Percentiles rank a stretch among this genome's conserved stretches.
Evolutionary conservation across 345 rosid genomes (phyloP).

Genomic region (Jatropha curcas): DNA sequence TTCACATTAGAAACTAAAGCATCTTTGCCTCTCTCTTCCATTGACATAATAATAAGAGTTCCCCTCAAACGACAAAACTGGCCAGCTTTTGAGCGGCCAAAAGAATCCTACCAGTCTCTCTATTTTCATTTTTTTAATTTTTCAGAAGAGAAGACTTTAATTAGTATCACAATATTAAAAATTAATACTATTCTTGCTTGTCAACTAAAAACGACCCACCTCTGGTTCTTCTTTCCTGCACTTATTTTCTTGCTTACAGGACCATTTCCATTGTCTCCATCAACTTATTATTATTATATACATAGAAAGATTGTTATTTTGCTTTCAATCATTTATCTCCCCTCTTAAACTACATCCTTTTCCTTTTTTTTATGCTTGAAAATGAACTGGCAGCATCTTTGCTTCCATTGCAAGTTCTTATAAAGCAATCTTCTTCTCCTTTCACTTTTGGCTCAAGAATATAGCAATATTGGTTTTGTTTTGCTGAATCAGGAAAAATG

Average conservation of each 20-base stretch:
- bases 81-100: constrained; percentile 44
- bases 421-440: constrained; percentile 5
- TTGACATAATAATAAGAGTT: constrained; percentile 25
- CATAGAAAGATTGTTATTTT: no score
- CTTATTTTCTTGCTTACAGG: background rate
- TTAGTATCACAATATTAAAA: background rate
- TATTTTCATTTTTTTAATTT: constrained; percentile 1
- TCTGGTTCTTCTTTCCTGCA: constrained; percentile 23
- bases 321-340: constrained; percentile 43
- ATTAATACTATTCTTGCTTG: constrained; percentile 14
- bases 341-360: constrained; percentile 26
- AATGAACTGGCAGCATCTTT: constrained; percentile 52
- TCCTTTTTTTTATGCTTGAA: constrained; percentile 21
- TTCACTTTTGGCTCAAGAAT: background rate
- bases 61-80: constrained; percentile 47
- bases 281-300: constrained; percentile 15
- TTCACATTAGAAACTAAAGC: no score
- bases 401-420: constrained; percentile 22
- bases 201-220: constrained; percentile 46
- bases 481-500: constrained; percentile 30
- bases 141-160: constrained; percentile 23
- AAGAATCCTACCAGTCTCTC: constrained; percentile 29
- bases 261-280: constrained; percentile 34
- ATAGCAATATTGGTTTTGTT: no score
- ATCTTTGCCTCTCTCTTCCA: constrained; percentile 9